phyloP scores from a whole-genome alignment of 208 protist species.

The Trypanosoma lewisi region DNA sequence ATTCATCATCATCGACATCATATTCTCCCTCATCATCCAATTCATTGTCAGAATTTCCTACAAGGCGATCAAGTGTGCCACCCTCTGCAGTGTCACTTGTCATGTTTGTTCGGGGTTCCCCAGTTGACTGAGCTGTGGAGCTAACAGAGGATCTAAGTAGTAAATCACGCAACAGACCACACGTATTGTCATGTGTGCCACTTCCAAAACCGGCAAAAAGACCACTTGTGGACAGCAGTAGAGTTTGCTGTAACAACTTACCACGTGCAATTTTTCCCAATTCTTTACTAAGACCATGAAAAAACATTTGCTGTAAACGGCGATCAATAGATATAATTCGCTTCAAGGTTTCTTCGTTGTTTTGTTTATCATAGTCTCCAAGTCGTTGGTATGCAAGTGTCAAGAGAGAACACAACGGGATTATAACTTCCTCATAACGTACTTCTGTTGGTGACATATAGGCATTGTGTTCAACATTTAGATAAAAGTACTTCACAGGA shows the following conservation, averaged over 20 bases:
- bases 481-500: conserved; percentile 54
- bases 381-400: conserved; percentile 62
- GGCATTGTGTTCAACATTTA: conserved; percentile 31
- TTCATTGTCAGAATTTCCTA: conserved; percentile 9
- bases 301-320: conserved; percentile 45
- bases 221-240: conserved; percentile 44
- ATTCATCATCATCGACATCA: neutral
- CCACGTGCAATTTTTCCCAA: conserved; percentile 43
- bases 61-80: neutral
- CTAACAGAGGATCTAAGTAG: neutral
- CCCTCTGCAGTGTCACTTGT: neutral
- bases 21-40: conserved; percentile 3
- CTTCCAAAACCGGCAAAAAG: conserved; percentile 40
- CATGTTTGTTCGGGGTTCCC: neutral
- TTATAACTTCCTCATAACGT: conserved; percentile 59
- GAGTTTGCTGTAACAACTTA: conserved; percentile 50
- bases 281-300: conserved; percentile 50
- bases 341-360: conserved; percentile 32
- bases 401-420: conserved; percentile 51
- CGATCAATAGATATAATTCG: conserved; percentile 74
- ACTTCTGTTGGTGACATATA: conserved; percentile 32
- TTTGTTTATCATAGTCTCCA: conserved; percentile 61
- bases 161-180: conserved; percentile 4
- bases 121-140: neutral
- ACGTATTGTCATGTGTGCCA: conserved; percentile 5